Evolutionary conservation across 2,329 filamentous ascomycete genomes (phyloP), one percentile per base, ranked within the genome.

Genomic region (Penicillium sumatraense): DNA sequence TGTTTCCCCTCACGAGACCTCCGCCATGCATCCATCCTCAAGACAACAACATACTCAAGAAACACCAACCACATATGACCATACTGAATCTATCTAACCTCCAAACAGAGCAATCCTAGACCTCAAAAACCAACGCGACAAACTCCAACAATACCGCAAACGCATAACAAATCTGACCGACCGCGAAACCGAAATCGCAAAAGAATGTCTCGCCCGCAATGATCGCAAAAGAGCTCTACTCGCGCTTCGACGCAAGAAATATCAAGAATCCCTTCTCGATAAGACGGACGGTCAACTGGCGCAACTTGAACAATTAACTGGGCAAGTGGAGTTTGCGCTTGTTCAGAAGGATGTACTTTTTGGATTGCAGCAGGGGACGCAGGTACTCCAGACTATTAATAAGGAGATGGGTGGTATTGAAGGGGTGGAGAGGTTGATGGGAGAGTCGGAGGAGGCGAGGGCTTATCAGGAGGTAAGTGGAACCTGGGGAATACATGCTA

Each of bases 291-390:
- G 86, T 53, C 93, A 98, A 78, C 85, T 99, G n/a, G 91, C 90
- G 63, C 91, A 97, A 76, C 81, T 99, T 18, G 93, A 99, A 79
- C 87, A 91, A 70, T 80, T 99, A 63, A 95, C 91, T 8, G 86
- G 86, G 52, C 92, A 87, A 71, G 92, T 99, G 68, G 95, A 99
- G 77, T 99, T 99, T 76, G 91, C 95, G 35, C 84, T 93, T 23
- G 95, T 99, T 63, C 93, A 98, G 74, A 98, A 97, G 78, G 95
- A 98, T 78, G 89, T 99, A 33, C 73, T 99, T 3, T 97, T 90
- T 75, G 95, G 95, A 0, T 75, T 99, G 67, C 89, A 96, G 75
- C 92, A 97, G 79, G 93, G 93, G 36, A 97, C 93, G 0, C 85
- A 84, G 59, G 95, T 98, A 31, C 81, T 99, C 57, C 87, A 90